A percentile compares a stretch with the other conserved stretches of the same genome.
Evolutionary conservation across 805 yeast genomes (phyloP).

Genomic region (Komagataella pastoris): DNA sequence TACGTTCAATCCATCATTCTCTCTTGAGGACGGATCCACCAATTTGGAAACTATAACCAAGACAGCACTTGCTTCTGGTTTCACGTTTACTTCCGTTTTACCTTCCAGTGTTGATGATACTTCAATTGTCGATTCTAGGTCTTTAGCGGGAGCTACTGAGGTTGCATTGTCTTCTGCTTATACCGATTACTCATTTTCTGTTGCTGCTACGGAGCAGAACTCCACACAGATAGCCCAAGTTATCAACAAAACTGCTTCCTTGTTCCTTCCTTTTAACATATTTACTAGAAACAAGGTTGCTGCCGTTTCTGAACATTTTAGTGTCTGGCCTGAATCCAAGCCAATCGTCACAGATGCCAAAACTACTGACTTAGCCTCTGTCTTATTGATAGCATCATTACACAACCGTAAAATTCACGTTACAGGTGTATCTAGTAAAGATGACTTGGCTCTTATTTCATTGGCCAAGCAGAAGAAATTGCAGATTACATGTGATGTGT

Average conservation of each 20-base stretch:
- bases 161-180: constrained; percentile 41
- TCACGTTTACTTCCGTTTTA: constrained; percentile 70
- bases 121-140: constrained; percentile 47
- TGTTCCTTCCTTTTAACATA: constrained; percentile 71
- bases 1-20: constrained; percentile 52
- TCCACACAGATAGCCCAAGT: constrained; percentile 47
- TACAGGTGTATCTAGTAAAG: constrained; percentile 69
- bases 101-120: constrained; percentile 59
- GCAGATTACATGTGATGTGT: constrained; percentile 81
- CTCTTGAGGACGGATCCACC: constrained; percentile 27
- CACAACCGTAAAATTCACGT: constrained; percentile 79
- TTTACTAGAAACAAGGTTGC: constrained; percentile 58
- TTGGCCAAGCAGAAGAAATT: constrained; percentile 77
- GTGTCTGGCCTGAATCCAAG: constrained; percentile 72
- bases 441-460: constrained; percentile 71
- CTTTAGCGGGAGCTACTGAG: constrained; percentile 53
- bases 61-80: constrained; percentile 71
- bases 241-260: constrained; percentile 56
- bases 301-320: constrained; percentile 68
- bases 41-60: constrained; percentile 61
- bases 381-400: constrained; percentile 77
- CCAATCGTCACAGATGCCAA: constrained; percentile 88
- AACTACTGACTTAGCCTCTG: constrained; percentile 87
- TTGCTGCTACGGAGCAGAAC: constrained; percentile 72
- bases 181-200: constrained; percentile 73